Evolutionary conservation across 2,329 filamentous ascomycete species (phyloP).

Genomic region (Talaromyces sp.): DNA sequence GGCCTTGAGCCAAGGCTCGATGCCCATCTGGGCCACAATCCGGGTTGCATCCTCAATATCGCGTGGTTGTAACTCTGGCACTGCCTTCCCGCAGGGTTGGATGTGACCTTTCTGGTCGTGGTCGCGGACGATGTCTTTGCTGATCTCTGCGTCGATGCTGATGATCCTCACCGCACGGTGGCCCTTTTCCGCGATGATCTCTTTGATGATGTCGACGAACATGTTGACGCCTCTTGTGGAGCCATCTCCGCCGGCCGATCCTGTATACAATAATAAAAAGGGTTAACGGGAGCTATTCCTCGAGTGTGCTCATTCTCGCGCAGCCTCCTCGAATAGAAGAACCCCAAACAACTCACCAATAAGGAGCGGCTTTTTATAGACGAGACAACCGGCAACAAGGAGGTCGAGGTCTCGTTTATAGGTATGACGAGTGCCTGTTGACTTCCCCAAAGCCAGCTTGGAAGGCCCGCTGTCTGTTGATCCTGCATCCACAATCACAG

Average conservation of each 20-base stretch:
- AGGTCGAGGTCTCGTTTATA: constrained; percentile 42
- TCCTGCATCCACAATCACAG: constrained; percentile 22
- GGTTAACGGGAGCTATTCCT: no score
- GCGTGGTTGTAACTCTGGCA: constrained; percentile 40
- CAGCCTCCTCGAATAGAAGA: no score
- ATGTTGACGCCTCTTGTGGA: constrained; percentile 37
- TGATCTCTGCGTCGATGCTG: constrained; percentile 37
- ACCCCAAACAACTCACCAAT: no score
- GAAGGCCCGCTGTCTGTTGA: constrained; percentile 23
- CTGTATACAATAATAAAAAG: no score
- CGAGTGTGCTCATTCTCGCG: no score
- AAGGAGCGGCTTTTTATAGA: constrained; percentile 33
- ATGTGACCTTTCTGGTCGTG: constrained; percentile 25
- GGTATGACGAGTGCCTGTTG: no score
- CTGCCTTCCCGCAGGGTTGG: constrained; percentile 37
- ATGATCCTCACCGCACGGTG: constrained; percentile 19
- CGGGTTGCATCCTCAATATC: constrained; percentile 25
- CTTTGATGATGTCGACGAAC: constrained; percentile 34
- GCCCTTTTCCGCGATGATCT: constrained; percentile 24
- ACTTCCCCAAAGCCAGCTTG: constrained; percentile 19
- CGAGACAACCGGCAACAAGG: constrained; percentile 30
- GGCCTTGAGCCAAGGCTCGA: constrained; percentile 40
- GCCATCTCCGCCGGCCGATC: constrained; percentile 45
- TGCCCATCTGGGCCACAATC: constrained; percentile 43
- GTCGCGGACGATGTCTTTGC: constrained; percentile 27